Percentiles rank a stretch among this genome's conserved stretches.
Evolutionary conservation across 192 early-diverging fungal species (phyloP).

Genomic region (Jimgerdemannia flammicorona): DNA sequence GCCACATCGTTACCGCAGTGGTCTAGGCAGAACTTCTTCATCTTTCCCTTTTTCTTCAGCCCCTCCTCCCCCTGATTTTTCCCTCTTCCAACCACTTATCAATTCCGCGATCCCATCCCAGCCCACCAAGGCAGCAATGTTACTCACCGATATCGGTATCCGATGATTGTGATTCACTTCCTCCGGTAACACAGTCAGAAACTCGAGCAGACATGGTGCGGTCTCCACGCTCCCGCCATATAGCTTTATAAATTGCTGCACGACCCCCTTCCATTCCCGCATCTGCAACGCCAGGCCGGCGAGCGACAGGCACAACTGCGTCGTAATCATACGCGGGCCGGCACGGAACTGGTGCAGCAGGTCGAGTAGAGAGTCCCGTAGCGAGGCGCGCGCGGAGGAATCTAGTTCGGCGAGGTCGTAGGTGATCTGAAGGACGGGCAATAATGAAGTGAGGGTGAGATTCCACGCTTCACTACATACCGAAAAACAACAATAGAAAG

Average conservation of each 20-base stretch:
- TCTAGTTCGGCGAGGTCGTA: slow-evolving; percentile 78
- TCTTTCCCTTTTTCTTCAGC: neutral
- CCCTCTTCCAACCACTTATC: neutral
- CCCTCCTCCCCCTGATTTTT: neutral
- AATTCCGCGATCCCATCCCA: neutral
- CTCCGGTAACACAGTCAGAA: slow-evolving; percentile 84
- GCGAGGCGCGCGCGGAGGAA: slow-evolving; percentile 47
- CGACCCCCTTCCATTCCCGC: slow-evolving; percentile 76
- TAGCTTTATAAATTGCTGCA: slow-evolving; percentile 65
- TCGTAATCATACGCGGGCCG: slow-evolving; percentile 62
- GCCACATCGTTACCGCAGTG: neutral
- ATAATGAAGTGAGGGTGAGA: slow-evolving; percentile 1
- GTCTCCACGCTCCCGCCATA: slow-evolving; percentile 63
- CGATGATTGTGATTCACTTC: slow-evolving; percentile 69
- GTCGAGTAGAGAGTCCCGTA: slow-evolving; percentile 79
- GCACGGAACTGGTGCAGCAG: slow-evolving; percentile 51
- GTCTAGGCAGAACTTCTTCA: neutral
- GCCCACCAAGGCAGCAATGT: slow-evolving; percentile 1
- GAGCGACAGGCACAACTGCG: slow-evolving; percentile 79
- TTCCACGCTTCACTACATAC: neutral
- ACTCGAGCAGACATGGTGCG: slow-evolving; percentile 69
- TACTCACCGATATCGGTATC: slow-evolving; percentile 56
- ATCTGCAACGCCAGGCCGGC: slow-evolving; percentile 84
- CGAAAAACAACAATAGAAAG: neutral
- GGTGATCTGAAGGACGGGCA: slow-evolving; percentile 51